Conservation (phyloP, 768 basidiomycete species). For the Amanita pseudoporphyria region DNA sequence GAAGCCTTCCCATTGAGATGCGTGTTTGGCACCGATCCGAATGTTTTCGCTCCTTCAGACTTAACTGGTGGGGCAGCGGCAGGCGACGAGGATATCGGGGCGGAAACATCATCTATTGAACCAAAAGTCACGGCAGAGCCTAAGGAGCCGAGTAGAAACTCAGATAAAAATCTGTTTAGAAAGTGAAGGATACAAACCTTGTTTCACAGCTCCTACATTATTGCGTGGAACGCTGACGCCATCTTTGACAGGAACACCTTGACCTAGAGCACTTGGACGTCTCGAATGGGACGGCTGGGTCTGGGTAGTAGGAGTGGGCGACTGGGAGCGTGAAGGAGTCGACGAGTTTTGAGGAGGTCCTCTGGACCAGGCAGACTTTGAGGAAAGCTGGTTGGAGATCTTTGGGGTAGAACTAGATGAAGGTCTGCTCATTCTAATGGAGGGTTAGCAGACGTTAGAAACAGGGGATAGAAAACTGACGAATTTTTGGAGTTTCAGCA, state of each 20-base stretch:
- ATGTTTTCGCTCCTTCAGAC: constrained; percentile 69
- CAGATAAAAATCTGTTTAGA: constrained; percentile 9
- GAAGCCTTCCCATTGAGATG: constrained; percentile 58
- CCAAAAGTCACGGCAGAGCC: constrained; percentile 78
- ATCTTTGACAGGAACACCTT: constrained; percentile 67
- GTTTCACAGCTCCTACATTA: constrained; percentile 58
- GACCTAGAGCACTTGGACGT: constrained; percentile 67
- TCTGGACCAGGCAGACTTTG: constrained; percentile 86
- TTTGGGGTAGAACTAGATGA: constrained; percentile 64
- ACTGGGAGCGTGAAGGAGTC: constrained; percentile 63
- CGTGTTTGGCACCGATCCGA: constrained; percentile 66
- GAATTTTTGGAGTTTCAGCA: constrained; percentile 26
- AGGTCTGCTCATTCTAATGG: constrained; percentile 86
- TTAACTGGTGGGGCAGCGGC: constrained; percentile 56
- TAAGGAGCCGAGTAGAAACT: constrained; percentile 17
- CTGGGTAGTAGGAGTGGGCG: constrained; percentile 54
- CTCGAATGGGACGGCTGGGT: constrained; percentile 57
- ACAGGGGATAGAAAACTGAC: constrained; percentile 20
- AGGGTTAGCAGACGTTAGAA: constrained; percentile 12
- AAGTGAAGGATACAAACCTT: constrained; percentile 38
- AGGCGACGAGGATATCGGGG: constrained; percentile 77
- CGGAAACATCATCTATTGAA: constrained; percentile 74
- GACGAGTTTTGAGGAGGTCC: constrained; percentile 69
- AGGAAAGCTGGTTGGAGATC: constrained; percentile 63
- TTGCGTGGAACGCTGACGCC: constrained; percentile 64